Base-by-base conservation (phyloP, 192 early-diverging fungal species). In the Thamnidium elegans region DNA sequence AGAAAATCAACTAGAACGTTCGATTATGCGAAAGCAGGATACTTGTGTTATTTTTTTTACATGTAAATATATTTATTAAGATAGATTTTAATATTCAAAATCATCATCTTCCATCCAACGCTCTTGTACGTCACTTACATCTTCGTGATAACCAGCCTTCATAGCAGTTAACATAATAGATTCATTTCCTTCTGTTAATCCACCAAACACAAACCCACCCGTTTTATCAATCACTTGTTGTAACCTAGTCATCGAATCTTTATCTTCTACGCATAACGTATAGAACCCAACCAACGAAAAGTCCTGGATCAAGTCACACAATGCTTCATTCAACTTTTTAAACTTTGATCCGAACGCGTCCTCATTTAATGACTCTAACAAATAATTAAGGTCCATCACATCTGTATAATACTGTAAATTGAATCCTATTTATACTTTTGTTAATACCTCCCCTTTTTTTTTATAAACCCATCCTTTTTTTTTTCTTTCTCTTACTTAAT, bases 401-500 rank as follows among this genome's bases (percentile, higher is more conserved):
- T 94, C 91, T 6, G 95, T 99, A 68, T 97, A 97, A 73, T 90
- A 97, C 63, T 97, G 94, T 39, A 97, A 82, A 55, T 87, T 90
- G 76, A 97, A 97, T 30, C 89, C 86, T 84, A 68, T 34, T 4
- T 21, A 48, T 7, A 7, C 13, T 1, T 21, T 21, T 20, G 8
- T 45, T 1, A 26, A 59, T 44, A 52, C 7, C 26, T n/a, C n/a
- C n/a, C n/a, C n/a, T 26, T 26, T 26, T 26, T 26, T 26, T 26
- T 26, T 26, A 1, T 26, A 2, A 2, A 26, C 26, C 26, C 26
- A n/a, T n/a, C n/a, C n/a, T n/a, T n/a, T n/a, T n/a, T 3, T 26
- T 26, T 26, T 26, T 26, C 26, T 26, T 26, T 26, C 4, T 62
- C 69, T 58, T 67, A 84, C 82, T 70, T 34, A 89, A 60, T 66